These are phyloP conservation scores for Eremochloa ophiuroides DNA, from an alignment of 176 grass and related monocot genomes.

Conservation along the genomic window DNA sequence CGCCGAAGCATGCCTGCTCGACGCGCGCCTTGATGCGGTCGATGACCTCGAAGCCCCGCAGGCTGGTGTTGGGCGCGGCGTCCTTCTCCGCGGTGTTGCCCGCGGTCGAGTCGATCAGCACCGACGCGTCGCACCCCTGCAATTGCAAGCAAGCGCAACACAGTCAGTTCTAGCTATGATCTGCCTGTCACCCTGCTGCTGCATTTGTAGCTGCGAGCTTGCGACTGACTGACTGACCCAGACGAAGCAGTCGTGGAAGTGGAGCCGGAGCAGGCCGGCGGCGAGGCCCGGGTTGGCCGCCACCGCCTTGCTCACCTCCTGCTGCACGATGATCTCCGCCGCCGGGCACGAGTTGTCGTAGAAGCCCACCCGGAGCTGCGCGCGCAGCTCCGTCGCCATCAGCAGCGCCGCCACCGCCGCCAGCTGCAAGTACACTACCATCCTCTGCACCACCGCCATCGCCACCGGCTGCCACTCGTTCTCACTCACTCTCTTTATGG, in stretches of 20 bases:
- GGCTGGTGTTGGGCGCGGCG: slow-evolving; percentile 66
- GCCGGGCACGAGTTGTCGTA: slow-evolving; percentile 66
- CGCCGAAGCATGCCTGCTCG: slow-evolving; percentile 63
- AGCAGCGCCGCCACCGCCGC: slow-evolving; percentile 27
- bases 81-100: slow-evolving; percentile 86
- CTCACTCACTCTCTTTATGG: slow-evolving; percentile 5
- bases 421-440: neutral
- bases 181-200: no score
- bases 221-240: slow-evolving; percentile 16
- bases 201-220: neutral
- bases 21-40: slow-evolving; percentile 62
- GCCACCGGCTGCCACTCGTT: neutral
- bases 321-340: slow-evolving; percentile 69
- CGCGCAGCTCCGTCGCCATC: slow-evolving; percentile 29
- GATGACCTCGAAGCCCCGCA: slow-evolving; percentile 74
- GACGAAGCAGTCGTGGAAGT: slow-evolving; percentile 95
- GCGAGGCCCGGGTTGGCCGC: slow-evolving; percentile 51
- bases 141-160: neutral
- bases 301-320: slow-evolving; percentile 69
- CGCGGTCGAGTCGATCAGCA: slow-evolving; percentile 69
- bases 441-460: slow-evolving; percentile 13
- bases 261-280: slow-evolving; percentile 60
- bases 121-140: slow-evolving; percentile 82
- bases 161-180: neutral
- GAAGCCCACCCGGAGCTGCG: slow-evolving; percentile 66